Percentiles rank a stretch among this genome's conserved stretches.
Evolutionary conservation across 371 early-diverging fungal genomes (phyloP).

Genomic region (Mortierella sp.): DNA sequence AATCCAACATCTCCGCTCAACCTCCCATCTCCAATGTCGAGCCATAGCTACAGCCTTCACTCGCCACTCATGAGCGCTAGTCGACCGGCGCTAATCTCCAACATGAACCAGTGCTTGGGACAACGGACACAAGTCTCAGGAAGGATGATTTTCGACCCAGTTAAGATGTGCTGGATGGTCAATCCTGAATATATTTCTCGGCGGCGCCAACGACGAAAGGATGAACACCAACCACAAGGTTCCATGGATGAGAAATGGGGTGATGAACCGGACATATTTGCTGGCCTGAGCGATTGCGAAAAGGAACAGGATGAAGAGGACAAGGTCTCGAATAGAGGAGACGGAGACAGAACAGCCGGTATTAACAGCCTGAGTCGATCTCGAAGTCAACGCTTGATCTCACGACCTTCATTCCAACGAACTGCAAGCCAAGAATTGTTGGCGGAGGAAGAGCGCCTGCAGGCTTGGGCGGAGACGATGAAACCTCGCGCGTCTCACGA

Average conservation of each 20-base stretch:
- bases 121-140: constrained; percentile 41
- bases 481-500: constrained; percentile 1
- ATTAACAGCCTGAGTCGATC: constrained; percentile 8
- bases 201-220: constrained; percentile 12
- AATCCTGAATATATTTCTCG: constrained; percentile 40
- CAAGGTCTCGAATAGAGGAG: neutral
- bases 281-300: constrained; percentile 45
- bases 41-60: neutral
- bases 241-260: constrained; percentile 47
- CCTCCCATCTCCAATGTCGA: constrained; percentile 3
- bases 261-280: constrained; percentile 51
- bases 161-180: constrained; percentile 43
- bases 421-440: constrained; percentile 20
- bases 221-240: constrained; percentile 9
- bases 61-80: constrained; percentile 7
- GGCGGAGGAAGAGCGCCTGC: constrained; percentile 26
- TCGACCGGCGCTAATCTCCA: constrained; percentile 46
- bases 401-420: constrained; percentile 25
- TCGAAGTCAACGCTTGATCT: constrained; percentile 7
- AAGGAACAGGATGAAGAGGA: constrained; percentile 14
- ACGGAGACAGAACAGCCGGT: constrained; percentile 3
- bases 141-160: constrained; percentile 51
- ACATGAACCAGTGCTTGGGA: constrained; percentile 35
- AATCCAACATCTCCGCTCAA: constrained; percentile 1
- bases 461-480: constrained; percentile 22